A percentile compares a stretch with the other conserved stretches of the same genome.
phyloP scores from a whole-genome alignment of 768 basidiomycete genomes.

The Kwoniella dejecticola region DNA sequence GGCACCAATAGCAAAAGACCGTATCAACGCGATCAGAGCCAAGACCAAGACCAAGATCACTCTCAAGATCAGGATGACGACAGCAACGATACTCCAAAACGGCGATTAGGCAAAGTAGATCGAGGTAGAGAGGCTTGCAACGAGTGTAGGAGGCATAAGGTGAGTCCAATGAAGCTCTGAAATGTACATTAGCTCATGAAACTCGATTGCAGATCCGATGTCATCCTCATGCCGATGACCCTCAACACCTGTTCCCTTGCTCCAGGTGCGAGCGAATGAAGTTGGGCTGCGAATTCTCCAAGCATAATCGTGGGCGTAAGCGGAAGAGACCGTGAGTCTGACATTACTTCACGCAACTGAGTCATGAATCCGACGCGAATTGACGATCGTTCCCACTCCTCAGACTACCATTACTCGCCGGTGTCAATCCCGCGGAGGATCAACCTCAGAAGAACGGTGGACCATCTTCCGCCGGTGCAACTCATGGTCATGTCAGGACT shows the following conservation, averaged over 20 bases:
- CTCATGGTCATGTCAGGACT: neutral
- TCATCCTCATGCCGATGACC: constrained; percentile 32
- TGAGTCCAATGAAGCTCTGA: neutral
- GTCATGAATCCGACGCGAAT: neutral
- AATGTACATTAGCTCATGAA: neutral
- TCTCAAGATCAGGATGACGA: neutral
- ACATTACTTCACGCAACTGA: neutral
- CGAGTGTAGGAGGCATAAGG: constrained; percentile 39
- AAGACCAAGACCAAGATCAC: neutral
- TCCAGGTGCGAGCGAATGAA: constrained; percentile 29
- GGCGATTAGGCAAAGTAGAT: constrained; percentile 24
- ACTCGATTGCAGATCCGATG: constrained; percentile 16
- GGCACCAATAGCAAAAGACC: neutral
- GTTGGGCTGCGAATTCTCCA: constrained; percentile 31
- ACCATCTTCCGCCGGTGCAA: neutral
- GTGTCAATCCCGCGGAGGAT: neutral
- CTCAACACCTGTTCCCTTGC: constrained; percentile 29
- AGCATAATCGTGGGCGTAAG: constrained; percentile 39
- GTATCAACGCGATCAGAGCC: neutral
- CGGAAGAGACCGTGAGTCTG: constrained; percentile 27
- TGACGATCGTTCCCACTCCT: neutral
- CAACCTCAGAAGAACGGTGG: neutral
- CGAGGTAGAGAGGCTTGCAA: constrained; percentile 31
- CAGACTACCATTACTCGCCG: constrained; percentile 15
- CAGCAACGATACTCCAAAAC: constrained; percentile 6